These are phyloP conservation scores for Aspergillus latus DNA, from an alignment of 2,329 filamentous ascomycete species.

Conservation along the genomic window DNA sequence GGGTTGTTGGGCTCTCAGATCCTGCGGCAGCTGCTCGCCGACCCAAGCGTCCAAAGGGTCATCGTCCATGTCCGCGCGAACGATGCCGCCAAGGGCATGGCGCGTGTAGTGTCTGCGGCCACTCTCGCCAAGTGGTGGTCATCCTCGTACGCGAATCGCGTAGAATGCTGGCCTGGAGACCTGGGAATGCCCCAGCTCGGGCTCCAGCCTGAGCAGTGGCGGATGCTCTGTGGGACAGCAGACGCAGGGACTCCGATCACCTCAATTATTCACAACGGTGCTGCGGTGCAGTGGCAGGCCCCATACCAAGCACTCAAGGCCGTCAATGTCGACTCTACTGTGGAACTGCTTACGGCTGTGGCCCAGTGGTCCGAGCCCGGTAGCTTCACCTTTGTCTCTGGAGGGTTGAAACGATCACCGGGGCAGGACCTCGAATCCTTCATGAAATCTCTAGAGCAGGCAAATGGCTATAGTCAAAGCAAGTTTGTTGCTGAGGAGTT, in stretches of 20 bases:
- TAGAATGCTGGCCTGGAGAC: slow-evolving; percentile 15
- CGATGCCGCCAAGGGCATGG: not conserved
- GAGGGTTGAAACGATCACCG: not conserved
- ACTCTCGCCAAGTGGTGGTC: slow-evolving; percentile 12
- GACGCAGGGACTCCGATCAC: not conserved
- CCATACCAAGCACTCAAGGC: slow-evolving; percentile 8
- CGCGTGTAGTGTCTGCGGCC: not conserved
- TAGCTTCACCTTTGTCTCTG: not conserved
- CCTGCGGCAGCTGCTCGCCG: slow-evolving; percentile 6
- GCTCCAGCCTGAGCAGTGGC: not conserved
- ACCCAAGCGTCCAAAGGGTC: not conserved
- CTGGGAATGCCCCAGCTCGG: slow-evolving; percentile 7
- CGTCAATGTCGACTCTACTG: slow-evolving; percentile 13
- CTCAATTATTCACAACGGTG: slow-evolving; percentile 17
- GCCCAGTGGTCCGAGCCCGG: not conserved
- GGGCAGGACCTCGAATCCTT: not conserved
- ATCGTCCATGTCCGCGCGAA: slow-evolving; percentile 11
- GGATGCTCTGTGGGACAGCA: slow-evolving; percentile 3
- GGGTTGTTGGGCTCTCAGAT: slow-evolving; percentile 17
- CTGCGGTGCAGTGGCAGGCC: slow-evolving; percentile 13
- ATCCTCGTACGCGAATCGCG: not conserved
- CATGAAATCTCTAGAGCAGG: not conserved
- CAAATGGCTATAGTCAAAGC: slow-evolving; percentile 2
- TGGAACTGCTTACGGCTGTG: slow-evolving; percentile 2
- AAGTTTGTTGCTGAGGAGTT: slow-evolving; percentile 5